Evolutionary conservation across 192 early-diverging fungal species (phyloP), one percentile per base, ranked within the genome.

Genomic region (Coemansia sp.): DNA sequence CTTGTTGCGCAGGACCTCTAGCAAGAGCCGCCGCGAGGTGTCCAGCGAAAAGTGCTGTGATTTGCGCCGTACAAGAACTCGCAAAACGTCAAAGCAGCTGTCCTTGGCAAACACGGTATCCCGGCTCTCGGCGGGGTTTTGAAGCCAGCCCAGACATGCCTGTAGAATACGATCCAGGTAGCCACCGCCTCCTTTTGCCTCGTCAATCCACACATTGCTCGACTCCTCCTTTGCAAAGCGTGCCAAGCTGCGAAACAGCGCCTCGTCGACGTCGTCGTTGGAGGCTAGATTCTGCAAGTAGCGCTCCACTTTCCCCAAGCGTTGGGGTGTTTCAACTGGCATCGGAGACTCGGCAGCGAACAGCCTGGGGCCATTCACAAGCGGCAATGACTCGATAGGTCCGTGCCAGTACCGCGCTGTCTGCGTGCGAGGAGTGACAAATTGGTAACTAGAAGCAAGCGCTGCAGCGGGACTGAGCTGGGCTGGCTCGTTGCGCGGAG

Each of bases 161-260:
- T 44, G 40, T 29, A 83, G 59, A 37, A 83, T 66, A 13, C 76
- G 76, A 7, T 65, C 72, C 50, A 83, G 61, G 47, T 75, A 75
- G 1, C 73, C 76, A 9, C 63, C 24, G 10, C 76, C 75, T 29
- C 76, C 76, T 0, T 39, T 65, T 4, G 49, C 65, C 35, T 65
- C 64, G 39, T 44, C 68, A 12, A 67, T 18, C 80, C 80, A 82
- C 24, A 70, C 64, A 38, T 44, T 59, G 50, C 71, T 64, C 11
- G 75, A 78, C 60, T 78, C 81, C 20, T 83, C 81, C 16, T 83
- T 83, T 60, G 76, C 81, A 73, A 78, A 83, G 2, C 81, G 76
- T 7, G 81, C 81, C 53, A 83, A 61, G 40, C 73, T 68, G 49
- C 81, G 81, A 52, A 83, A 83, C 12, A 83, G 69, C 15, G 72